Evolutionary conservation across 176 grass and related monocot species (phyloP), one percentile per base, ranked within the genome.

Genomic region (Dendrocalamus sinicus): DNA sequence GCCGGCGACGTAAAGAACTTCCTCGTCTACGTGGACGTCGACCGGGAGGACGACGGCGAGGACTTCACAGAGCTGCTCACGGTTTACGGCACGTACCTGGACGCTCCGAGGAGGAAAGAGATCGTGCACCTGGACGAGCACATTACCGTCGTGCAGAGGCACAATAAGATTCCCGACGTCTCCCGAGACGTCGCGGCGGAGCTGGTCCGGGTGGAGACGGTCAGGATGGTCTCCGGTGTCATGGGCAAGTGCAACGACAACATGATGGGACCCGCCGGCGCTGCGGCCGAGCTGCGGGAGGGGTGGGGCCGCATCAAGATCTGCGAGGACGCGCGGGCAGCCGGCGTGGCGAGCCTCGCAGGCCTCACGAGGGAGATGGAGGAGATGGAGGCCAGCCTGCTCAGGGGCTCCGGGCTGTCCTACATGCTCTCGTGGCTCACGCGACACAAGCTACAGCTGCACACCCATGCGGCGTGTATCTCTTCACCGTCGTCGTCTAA

Each of bases 111-210:
- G 37, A 39, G 37, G 37, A 39, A 39, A 5, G 37, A 39, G 4
- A 39, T 39, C 37, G 37, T 37, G 35, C 4, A 37, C 4, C 35
- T 37, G 35, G 35, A 37, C 35, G 35, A 37, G 59, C 15, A 11
- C 13, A 23, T 20, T 41, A 15, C 11, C 23, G 60, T 45, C 51
- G 50, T 53, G 16, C 73, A 37, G 30, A 35, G 73, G 30, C 48
- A 47, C 6, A 26, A 32, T 48, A 35, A 15, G 26, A 10, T 54
- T 48, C 46, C 72, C 16, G 14, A 17, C 48, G 72, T 75, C 24
- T 75, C 48, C 8, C 8, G 15, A 28, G 48, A 76, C 13, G 70
- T 73, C 45, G 77, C 43, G 41, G 59, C 77, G 15, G 77, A 79
- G 77, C 26, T 65, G 1, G 43, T 79, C 23, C 77, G 77, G 15